Conservation (phyloP, 768 basidiomycete genomes). For the Amanita fuliginea region DNA sequence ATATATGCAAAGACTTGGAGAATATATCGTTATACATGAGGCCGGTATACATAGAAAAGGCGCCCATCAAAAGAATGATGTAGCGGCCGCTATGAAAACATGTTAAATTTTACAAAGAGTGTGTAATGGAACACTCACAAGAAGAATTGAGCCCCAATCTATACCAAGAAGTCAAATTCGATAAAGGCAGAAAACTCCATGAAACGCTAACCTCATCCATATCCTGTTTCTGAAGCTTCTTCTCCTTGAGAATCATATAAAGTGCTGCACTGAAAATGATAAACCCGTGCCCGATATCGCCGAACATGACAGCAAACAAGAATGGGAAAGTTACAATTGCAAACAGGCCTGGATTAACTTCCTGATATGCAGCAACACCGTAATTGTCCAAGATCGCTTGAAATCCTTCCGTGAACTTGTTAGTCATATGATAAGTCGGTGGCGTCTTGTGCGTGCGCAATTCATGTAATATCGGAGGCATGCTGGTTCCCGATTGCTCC, state of each 20-base stretch:
- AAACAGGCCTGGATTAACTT: conserved; percentile 94
- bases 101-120: conserved; percentile 5
- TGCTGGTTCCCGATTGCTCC: conserved; percentile 88
- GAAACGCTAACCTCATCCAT: conserved; percentile 54
- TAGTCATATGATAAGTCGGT: conserved; percentile 90
- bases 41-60: conserved; percentile 93
- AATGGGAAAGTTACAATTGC: conserved; percentile 93
- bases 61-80: conserved; percentile 97
- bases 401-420: conserved; percentile 95
- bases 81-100: conserved; percentile 71
- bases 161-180: conserved; percentile 8
- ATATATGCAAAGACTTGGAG: conserved; percentile 83
- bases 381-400: conserved; percentile 98
- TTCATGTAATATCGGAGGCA: conserved; percentile 89
- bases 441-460: conserved; percentile 84
- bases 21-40: conserved; percentile 99
- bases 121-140: conserved; percentile 44
- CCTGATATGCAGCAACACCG: conserved; percentile 89
- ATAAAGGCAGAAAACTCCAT: neutral
- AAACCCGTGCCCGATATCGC: conserved; percentile 93
- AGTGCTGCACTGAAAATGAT: conserved; percentile 70
- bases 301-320: conserved; percentile 99
- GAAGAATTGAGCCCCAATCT: conserved; percentile 87
- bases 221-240: conserved; percentile 58
- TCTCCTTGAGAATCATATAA: conserved; percentile 83